Evolutionary conservation across 345 rosid species (phyloP), one percentile per base, ranked within the genome.

Genomic region (Brassica rapa): DNA sequence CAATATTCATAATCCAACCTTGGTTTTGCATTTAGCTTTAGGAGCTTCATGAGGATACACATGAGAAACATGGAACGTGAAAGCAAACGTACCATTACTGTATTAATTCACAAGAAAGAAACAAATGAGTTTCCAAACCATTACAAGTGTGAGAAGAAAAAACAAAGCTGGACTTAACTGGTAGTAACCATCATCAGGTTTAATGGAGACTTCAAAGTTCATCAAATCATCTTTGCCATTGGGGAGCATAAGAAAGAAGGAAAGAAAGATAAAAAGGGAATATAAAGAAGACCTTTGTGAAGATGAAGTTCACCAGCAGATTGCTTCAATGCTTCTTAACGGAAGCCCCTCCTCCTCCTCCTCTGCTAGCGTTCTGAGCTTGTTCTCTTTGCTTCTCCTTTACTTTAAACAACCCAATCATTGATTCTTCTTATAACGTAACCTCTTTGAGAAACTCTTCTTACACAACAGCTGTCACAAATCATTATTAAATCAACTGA

Each of bases 11-110:
- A 19, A 59, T 10, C 2, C 65, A 11, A 91, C 99, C 96, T 90
- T 93, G 68, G 98, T 96, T 90, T 93, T 96, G 86, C 99, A 91
- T 83, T 96, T 93, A 51, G 93, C 99, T 75, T 89, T 93, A 1
- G 98, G 99, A 62, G 98, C 92, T 75, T 96, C 97, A 9, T 96
- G 98, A 4, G 97, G 99, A 79, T 96, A 96, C 76, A 91, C 81
- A 14, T 92, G 86, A 33, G 96, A 89, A 46, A 93, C 98, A 82
- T 89, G 89, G 83, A 96, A 96, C 35, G 97, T 80, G 88, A 96
- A 96, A 70, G 84, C 70, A 76, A 95, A 24, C 16, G 84, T 88
- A 29, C 99, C 99, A 77, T 91, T 87, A 53, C 99, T 93, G 76
- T 74, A 64, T 14, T 21, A 0, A 55, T 29, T 23, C 19, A 19